Conservation (phyloP, 805 yeast genomes). For the Candida boleticola region DNA sequence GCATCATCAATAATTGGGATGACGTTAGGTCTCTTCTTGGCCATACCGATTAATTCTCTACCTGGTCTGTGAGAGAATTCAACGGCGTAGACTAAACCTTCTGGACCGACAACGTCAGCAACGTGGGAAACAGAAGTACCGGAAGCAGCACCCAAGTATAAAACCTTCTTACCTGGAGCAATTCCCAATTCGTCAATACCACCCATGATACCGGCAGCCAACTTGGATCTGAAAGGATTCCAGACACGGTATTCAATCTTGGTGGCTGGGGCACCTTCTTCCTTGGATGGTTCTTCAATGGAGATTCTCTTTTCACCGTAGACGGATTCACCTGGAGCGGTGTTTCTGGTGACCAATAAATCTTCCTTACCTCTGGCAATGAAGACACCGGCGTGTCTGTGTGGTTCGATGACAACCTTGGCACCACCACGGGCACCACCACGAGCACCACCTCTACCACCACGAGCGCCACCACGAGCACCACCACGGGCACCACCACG, state of each 20-base stretch:
- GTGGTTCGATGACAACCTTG: conserved; percentile 96
- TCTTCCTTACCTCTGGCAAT: conserved; percentile 99
- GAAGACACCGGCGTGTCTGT: conserved; percentile 97
- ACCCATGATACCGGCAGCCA: conserved; percentile 99
- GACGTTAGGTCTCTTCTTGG: conserved; percentile 99
- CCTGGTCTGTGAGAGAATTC: conserved; percentile 99
- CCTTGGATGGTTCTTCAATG: conserved; percentile 88
- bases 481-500: conserved; percentile 39
- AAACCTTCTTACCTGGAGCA: conserved; percentile 96
- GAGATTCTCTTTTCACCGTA: conserved; percentile 97
- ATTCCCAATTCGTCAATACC: conserved; percentile 97
- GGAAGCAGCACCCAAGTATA: conserved; percentile 98
- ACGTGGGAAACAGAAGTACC: conserved; percentile 99
- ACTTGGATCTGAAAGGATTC: conserved; percentile 99
- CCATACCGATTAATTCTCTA: conserved; percentile 98
- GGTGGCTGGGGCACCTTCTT: conserved; percentile 85
- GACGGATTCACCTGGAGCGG: conserved; percentile 97
- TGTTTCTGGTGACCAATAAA: conserved; percentile 92
- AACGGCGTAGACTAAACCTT: conserved; percentile 97
- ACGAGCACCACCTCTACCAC: conserved; percentile 64
- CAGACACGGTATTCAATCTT: conserved; percentile 99
- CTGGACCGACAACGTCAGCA: conserved; percentile 98
- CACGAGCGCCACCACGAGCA: conserved; percentile 52
- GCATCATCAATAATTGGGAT: conserved; percentile 99
- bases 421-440: conserved; percentile 92